phyloP scores from a whole-genome alignment of 139 green algal species.

The Mesotaenium endlicherianum region DNA sequence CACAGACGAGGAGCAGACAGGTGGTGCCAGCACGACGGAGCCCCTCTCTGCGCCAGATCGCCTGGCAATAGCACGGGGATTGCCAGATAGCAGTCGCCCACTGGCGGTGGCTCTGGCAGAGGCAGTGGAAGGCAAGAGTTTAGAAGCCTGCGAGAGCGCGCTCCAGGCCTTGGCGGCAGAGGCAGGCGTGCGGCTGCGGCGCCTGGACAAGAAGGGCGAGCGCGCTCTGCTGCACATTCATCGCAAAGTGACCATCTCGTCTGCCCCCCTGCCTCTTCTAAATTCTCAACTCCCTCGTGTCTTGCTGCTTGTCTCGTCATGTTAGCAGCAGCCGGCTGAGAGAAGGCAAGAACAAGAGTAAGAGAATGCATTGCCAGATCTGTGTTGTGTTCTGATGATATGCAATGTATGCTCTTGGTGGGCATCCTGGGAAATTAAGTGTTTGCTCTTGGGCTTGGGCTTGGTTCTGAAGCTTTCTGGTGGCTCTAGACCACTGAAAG shows the following conservation, averaged over 20 bases:
- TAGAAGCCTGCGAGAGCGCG: constrained; percentile 40
- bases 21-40: not conserved
- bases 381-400: not conserved
- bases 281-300: not conserved
- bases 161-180: constrained; percentile 59
- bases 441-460: not conserved
- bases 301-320: not conserved
- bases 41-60: not conserved
- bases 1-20: not conserved
- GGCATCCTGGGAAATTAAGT: not conserved
- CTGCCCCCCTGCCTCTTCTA: not conserved
- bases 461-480: not conserved
- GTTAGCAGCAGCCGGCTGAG: not conserved
- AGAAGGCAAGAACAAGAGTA: not conserved
- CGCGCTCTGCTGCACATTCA: constrained; percentile 43
- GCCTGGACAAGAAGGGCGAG: constrained; percentile 79
- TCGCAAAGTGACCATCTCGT: constrained; percentile 41
- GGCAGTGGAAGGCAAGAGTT: constrained; percentile 35
- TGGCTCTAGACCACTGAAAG: not conserved
- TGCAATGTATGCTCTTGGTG: not conserved
- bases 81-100: not conserved
- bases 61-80: not conserved
- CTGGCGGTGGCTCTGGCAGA: constrained; percentile 7
- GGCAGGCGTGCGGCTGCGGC: constrained; percentile 64
- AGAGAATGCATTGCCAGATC: not conserved